phyloP scores from a whole-genome alignment of 805 yeast genomes.

The Maudiozyma turicensis region DNA sequence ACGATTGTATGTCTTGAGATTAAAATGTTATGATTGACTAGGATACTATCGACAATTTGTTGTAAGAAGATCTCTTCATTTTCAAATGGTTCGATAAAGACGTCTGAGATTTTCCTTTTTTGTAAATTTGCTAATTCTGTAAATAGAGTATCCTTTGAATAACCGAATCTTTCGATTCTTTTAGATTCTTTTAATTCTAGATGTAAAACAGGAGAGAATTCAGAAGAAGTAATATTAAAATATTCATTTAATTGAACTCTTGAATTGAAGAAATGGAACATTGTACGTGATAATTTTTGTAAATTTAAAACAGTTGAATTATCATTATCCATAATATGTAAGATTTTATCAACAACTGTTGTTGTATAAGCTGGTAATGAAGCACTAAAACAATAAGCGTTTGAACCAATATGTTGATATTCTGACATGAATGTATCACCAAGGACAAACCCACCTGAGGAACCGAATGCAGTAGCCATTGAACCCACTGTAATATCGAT shows the following conservation, averaged over 20 bases:
- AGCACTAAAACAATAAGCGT: conserved; percentile 90
- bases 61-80: conserved; percentile 56
- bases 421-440: conserved; percentile 76
- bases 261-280: conserved; percentile 35
- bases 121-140: conserved; percentile 20
- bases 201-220: conserved; percentile 60
- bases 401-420: conserved; percentile 85
- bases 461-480: conserved; percentile 68
- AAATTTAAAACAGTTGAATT: conserved; percentile 30
- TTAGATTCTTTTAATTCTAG: conserved; percentile 42
- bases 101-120: conserved; percentile 26
- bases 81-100: conserved; percentile 30
- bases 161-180: conserved; percentile 25
- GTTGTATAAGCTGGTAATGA: conserved; percentile 90
- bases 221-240: conserved; percentile 45
- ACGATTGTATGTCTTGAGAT: conserved; percentile 56
- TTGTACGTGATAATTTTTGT: conserved; percentile 31
- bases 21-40: conserved; percentile 44
- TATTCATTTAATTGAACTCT: conserved; percentile 31
- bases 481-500: conserved; percentile 84
- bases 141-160: conserved; percentile 21
- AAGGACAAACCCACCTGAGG: conserved; percentile 90
- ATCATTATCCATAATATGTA: conserved; percentile 38
- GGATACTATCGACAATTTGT: conserved; percentile 48
- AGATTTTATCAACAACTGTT: conserved; percentile 45